These are phyloP conservation scores for Rhododendron simsii DNA, from an alignment of 148 eudicot genomes.

Conservation along the genomic window DNA sequence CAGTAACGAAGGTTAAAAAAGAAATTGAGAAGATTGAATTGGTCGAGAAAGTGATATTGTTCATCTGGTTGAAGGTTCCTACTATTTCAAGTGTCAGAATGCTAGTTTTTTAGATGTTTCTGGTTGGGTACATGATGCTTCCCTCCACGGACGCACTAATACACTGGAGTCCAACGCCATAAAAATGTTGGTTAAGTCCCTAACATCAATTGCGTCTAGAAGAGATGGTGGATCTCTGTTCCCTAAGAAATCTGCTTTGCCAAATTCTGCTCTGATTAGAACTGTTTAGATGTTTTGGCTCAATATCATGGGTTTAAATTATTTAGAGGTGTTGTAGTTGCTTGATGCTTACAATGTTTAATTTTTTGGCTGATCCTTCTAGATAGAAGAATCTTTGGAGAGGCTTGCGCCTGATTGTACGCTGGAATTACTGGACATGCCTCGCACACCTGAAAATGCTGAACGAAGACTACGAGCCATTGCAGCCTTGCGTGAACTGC, in stretches of 20 bases:
- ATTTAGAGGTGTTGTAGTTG: neutral
- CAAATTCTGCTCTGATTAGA: neutral
- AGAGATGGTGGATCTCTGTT: neutral
- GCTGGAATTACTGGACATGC: conserved; percentile 80
- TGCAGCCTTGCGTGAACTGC: conserved; percentile 85
- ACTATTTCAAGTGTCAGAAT: neutral
- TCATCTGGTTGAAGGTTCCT: neutral
- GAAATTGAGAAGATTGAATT: neutral
- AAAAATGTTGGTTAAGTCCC: neutral
- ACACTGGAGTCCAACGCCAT: neutral
- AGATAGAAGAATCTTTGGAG: conserved; percentile 98
- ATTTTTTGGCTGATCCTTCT: conserved; percentile 13
- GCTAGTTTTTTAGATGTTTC: neutral
- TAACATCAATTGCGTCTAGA: neutral
- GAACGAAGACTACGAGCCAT: conserved; percentile 85
- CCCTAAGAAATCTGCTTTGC: neutral
- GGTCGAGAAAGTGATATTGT: neutral
- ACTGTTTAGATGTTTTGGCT: conserved; percentile 2
- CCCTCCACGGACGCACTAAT: neutral
- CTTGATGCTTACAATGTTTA: conserved; percentile 5
- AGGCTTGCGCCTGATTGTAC: conserved; percentile 95
- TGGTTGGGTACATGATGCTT: neutral
- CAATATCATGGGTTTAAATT: neutral
- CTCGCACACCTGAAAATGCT: conserved; percentile 75
- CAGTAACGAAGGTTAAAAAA: neutral